Conservation (phyloP, 257 asterid species). For the Marsdenia floribunda region DNA sequence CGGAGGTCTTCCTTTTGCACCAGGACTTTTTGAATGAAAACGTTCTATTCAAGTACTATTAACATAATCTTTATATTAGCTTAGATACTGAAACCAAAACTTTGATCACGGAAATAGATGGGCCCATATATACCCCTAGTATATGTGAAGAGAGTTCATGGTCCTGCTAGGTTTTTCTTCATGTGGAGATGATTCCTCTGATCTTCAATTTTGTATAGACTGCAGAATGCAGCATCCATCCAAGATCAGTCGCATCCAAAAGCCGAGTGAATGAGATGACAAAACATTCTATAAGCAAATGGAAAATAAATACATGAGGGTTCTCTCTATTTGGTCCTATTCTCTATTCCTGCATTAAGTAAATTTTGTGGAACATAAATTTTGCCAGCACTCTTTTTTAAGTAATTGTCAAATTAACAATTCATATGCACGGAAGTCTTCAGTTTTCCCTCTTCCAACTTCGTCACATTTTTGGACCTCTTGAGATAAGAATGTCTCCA, state of each 20-base stretch:
- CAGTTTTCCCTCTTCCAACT: background rate
- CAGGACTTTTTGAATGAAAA: too few species aligned
- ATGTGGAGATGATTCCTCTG: too few species aligned
- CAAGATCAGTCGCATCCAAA: background rate
- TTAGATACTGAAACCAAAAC: too few species aligned
- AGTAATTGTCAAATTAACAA: background rate
- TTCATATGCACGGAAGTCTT: background rate
- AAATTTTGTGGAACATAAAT: background rate
- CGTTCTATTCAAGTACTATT: too few species aligned
- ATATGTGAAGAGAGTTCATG: too few species aligned
- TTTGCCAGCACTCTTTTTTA: background rate
- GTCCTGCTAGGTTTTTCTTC: too few species aligned
- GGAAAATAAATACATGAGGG: background rate
- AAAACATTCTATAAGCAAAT: background rate
- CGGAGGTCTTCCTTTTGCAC: too few species aligned
- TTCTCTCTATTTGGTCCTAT: background rate
- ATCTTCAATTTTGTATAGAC: too few species aligned
- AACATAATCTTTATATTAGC: too few species aligned
- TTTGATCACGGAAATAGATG: too few species aligned
- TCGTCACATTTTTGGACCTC: slow-evolving; percentile 72
- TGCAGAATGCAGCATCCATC: background rate
- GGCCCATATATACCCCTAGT: too few species aligned
- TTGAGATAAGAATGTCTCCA: slow-evolving; percentile 72
- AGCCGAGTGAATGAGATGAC: background rate
- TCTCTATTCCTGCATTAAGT: background rate